phyloP scores from a whole-genome alignment of 148 eudicot genomes.

The Tetragonia tetragonoides region DNA sequence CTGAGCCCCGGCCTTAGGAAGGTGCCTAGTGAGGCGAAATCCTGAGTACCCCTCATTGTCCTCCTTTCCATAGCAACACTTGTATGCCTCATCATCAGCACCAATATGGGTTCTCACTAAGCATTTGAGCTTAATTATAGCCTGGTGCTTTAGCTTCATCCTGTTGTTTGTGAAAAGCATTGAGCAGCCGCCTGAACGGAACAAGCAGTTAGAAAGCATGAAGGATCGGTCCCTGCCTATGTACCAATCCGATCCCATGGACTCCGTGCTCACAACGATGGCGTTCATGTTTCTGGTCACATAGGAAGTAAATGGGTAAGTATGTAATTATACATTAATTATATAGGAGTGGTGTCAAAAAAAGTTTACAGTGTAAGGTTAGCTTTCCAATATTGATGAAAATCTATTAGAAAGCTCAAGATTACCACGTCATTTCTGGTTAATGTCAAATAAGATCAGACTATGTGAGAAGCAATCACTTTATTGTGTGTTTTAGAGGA shows the following conservation, averaged over 20 bases:
- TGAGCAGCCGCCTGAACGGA: conserved; percentile 75
- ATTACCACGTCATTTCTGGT: no score
- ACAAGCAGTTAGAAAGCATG: conserved; percentile 79
- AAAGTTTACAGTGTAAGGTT: no score
- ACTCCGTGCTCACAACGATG: conserved; percentile 63
- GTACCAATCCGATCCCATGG: conserved; percentile 76
- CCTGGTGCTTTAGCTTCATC: conserved; percentile 30
- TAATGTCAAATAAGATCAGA: no score
- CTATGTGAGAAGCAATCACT: no score
- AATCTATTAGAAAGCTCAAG: no score
- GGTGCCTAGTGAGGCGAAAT: conserved; percentile 55
- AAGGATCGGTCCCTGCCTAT: conserved; percentile 64
- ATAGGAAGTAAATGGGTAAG: no score
- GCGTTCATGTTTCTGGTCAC: conserved; percentile 35
- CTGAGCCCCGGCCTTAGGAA: conserved; percentile 55
- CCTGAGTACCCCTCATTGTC: conserved; percentile 50
- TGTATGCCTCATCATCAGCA: conserved; percentile 59
- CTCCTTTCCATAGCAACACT: conserved; percentile 67
- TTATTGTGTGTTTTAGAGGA: no score
- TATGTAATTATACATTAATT: no score
- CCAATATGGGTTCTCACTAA: conserved; percentile 69
- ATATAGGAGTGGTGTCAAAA: no score
- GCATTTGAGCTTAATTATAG: conserved; percentile 50
- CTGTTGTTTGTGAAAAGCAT: conserved; percentile 68
- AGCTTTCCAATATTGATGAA: no score